Percentiles rank a stretch among this genome's conserved stretches.
phyloP scores from a whole-genome alignment of 2,329 filamentous ascomycete species.

The Teratosphaeria viscida region DNA sequence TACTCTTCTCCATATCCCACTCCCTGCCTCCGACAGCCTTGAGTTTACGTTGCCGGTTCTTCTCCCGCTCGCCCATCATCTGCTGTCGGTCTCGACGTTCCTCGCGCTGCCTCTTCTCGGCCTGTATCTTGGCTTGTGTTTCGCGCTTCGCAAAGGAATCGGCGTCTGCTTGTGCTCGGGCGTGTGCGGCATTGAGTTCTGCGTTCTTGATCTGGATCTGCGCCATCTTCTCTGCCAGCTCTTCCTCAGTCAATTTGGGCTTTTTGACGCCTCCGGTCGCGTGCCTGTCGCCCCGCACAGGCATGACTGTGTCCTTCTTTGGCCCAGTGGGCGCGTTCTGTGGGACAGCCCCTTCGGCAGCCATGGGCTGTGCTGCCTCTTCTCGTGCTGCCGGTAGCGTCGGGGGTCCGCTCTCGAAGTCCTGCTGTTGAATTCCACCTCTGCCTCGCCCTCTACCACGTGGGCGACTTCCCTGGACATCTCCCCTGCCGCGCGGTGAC shows the following conservation, averaged over 20 bases:
- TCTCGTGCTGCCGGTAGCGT: background rate
- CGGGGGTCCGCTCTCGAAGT: background rate
- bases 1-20: slow-evolving; percentile 46
- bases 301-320: slow-evolving; percentile 10
- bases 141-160: slow-evolving; percentile 56
- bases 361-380: background rate
- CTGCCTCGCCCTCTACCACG: slow-evolving; percentile 14
- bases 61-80: slow-evolving; percentile 54
- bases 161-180: slow-evolving; percentile 56
- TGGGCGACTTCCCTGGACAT: slow-evolving; percentile 11
- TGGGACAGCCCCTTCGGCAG: slow-evolving; percentile 7
- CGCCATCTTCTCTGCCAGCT: slow-evolving; percentile 51
- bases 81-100: slow-evolving; percentile 44
- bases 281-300: slow-evolving; percentile 26
- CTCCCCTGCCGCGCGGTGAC: slow-evolving; percentile 8
- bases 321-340: slow-evolving; percentile 8
- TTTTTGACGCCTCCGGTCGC: slow-evolving; percentile 29
- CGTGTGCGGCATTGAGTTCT: slow-evolving; percentile 49
- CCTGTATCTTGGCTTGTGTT: slow-evolving; percentile 44
- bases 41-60: slow-evolving; percentile 49
- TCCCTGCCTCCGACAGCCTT: slow-evolving; percentile 48
- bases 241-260: slow-evolving; percentile 54
- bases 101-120: slow-evolving; percentile 33
- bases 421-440: background rate
- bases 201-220: slow-evolving; percentile 52